These are phyloP conservation scores for Wickerhamomyces sp. DNA, from an alignment of 1,139 yeast species.

Conservation along the genomic window DNA sequence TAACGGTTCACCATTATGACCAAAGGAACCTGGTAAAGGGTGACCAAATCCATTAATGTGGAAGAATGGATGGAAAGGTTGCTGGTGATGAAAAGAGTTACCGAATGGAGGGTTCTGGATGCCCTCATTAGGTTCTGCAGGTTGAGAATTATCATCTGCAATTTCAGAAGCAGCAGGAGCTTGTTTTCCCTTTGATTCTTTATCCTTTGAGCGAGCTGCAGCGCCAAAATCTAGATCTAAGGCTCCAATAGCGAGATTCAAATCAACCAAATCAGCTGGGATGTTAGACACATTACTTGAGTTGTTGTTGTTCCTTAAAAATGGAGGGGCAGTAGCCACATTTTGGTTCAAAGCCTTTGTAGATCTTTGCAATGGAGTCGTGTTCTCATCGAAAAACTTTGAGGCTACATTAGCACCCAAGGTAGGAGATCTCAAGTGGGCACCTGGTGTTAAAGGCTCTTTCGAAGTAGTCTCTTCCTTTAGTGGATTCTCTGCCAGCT, in stretches of 20 bases:
- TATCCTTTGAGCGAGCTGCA: slow-evolving; percentile 4
- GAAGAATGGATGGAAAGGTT: slow-evolving; percentile 23
- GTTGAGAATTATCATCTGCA: background rate
- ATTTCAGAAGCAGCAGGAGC: background rate
- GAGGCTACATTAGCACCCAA: slow-evolving; percentile 28
- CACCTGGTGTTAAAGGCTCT: slow-evolving; percentile 8
- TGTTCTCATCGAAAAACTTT: slow-evolving; percentile 26
- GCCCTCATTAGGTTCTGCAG: background rate
- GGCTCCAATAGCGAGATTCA: slow-evolving; percentile 23
- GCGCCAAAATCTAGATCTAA: slow-evolving; percentile 19
- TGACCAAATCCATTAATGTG: slow-evolving; percentile 25
- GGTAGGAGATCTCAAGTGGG: slow-evolving; percentile 10
- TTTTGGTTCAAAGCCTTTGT: slow-evolving; percentile 14
- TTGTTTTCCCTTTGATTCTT: background rate
- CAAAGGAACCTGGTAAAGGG: slow-evolving; percentile 20
- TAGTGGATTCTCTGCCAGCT: slow-evolving; percentile 14
- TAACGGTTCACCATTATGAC: slow-evolving; percentile 16
- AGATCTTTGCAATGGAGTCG: slow-evolving; percentile 22
- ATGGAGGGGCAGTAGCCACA: slow-evolving; percentile 22
- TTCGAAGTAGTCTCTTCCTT: slow-evolving; percentile 10
- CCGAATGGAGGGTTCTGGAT: slow-evolving; percentile 2
- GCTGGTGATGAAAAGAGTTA: slow-evolving; percentile 18
- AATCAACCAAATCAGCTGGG: slow-evolving; percentile 18
- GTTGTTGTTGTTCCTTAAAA: slow-evolving; percentile 14
- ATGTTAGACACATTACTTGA: slow-evolving; percentile 7